Conservation (phyloP, 164 flowering plant species). For the Cinnamomum micranthum region DNA sequence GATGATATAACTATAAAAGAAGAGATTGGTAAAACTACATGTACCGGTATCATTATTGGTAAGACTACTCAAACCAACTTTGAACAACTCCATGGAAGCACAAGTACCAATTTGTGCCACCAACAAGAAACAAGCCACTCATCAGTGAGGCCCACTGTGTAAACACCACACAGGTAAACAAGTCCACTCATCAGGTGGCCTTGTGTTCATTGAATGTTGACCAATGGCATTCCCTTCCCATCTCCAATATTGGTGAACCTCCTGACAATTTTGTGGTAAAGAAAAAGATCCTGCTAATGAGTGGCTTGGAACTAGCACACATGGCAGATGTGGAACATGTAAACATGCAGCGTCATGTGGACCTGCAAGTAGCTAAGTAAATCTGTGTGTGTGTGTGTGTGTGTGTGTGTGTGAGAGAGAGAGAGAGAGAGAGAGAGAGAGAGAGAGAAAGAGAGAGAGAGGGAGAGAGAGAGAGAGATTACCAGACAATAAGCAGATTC, state of each 20-base stretch:
- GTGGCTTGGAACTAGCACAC: not conserved
- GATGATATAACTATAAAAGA: not conserved
- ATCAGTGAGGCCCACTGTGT: not conserved
- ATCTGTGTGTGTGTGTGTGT: not conserved
- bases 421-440: slow-evolving; percentile 5
- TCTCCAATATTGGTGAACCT: not conserved
- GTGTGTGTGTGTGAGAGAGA: slow-evolving; percentile 16
- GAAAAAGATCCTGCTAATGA: not conserved
- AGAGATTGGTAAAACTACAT: not conserved
- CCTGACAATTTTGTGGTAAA: not conserved
- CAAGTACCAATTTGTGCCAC: not conserved
- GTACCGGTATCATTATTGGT: not conserved
- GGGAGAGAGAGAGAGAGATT: slow-evolving; percentile 2
- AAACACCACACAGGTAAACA: not conserved
- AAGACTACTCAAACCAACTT: not conserved
- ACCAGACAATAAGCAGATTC: slow-evolving; percentile 54
- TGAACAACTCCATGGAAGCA: not conserved
- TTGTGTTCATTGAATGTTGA: not conserved
- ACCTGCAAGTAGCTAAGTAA: not conserved
- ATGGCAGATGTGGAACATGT: not conserved
- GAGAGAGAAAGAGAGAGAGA: slow-evolving; percentile 14
- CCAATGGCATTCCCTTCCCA: not conserved
- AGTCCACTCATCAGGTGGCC: not conserved
- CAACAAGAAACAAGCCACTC: not conserved
- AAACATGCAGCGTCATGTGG: too few relatives aligned